Evolutionary conservation across 768 basidiomycete species (phyloP).

Genomic region (Phanerochaete sordida): DNA sequence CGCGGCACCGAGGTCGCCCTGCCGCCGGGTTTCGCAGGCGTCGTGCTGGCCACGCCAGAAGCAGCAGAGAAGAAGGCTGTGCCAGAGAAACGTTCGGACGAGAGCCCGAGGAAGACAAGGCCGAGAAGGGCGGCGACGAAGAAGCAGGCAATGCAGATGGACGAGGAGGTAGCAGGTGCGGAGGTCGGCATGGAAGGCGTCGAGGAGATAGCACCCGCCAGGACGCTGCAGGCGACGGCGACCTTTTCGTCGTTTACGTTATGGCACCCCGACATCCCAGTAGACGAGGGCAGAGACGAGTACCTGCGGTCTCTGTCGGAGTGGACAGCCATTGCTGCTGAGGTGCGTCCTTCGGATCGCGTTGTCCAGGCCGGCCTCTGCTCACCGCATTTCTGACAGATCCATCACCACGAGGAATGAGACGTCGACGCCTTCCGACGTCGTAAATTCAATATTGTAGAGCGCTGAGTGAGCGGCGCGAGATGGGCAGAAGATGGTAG

Average conservation of each 20-base stretch:
- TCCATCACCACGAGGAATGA: slow-evolving; percentile 10
- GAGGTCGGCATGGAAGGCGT: slow-evolving; percentile 19
- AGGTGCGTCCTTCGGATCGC: slow-evolving; percentile 41
- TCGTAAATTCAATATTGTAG: too few species aligned
- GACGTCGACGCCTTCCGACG: too few species aligned
- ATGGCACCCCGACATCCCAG: slow-evolving; percentile 71
- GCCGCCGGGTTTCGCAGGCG: slow-evolving; percentile 64
- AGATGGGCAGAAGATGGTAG: too few species aligned
- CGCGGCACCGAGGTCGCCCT: slow-evolving; percentile 61
- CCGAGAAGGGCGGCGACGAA: slow-evolving; percentile 13
- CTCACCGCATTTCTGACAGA: not conserved
- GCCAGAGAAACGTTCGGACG: not conserved
- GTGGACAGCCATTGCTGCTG: slow-evolving; percentile 62
- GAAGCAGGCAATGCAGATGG: slow-evolving; percentile 11
- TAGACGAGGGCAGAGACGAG: slow-evolving; percentile 69
- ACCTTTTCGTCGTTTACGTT: slow-evolving; percentile 67
- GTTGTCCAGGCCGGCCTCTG: not conserved
- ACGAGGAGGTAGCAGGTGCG: slow-evolving; percentile 26
- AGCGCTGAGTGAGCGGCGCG: too few species aligned
- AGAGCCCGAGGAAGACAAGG: slow-evolving; percentile 11
- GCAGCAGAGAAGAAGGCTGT: slow-evolving; percentile 6
- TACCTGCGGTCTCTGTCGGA: slow-evolving; percentile 66
- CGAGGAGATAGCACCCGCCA: slow-evolving; percentile 26
- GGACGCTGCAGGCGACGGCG: slow-evolving; percentile 43
- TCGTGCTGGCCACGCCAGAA: slow-evolving; percentile 47